These are phyloP conservation scores for Peronospora farinosa DNA, from an alignment of 352 stramenopile species.

Conservation along the genomic window DNA sequence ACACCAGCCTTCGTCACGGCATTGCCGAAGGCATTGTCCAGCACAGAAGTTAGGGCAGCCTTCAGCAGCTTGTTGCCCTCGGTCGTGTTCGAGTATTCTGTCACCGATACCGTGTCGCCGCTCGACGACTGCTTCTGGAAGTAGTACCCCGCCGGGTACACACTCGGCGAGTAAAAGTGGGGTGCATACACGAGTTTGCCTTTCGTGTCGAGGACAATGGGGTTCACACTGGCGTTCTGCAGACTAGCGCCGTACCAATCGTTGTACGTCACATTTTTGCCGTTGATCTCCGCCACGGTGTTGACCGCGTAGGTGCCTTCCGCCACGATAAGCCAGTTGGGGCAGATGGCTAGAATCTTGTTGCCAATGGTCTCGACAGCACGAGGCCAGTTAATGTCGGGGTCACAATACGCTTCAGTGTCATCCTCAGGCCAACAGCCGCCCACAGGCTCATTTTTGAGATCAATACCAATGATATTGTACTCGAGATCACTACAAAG, in stretches of 20 bases:
- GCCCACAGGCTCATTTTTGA: constrained; percentile 77
- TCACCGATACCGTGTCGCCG: constrained; percentile 35
- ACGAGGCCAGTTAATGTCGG: constrained; percentile 60
- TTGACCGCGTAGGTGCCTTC: constrained; percentile 55
- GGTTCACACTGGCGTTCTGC: constrained; percentile 66
- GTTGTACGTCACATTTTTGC: constrained; percentile 62
- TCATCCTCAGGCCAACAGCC: constrained; percentile 67
- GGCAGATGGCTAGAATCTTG: constrained; percentile 58
- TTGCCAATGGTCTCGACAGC: constrained; percentile 58
- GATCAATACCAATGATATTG: constrained; percentile 80
- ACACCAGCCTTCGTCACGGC: constrained; percentile 39
- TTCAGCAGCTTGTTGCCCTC: constrained; percentile 55
- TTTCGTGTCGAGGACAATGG: constrained; percentile 41
- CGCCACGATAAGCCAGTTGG: constrained; percentile 72
- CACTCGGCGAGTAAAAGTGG: constrained; percentile 79
- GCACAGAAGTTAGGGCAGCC: constrained; percentile 43
- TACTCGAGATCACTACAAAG: constrained; percentile 74
- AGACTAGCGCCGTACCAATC: constrained; percentile 82
- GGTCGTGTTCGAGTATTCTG: constrained; percentile 59
- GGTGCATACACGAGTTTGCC: constrained; percentile 79
- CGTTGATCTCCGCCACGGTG: constrained; percentile 43
- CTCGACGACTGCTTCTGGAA: constrained; percentile 51
- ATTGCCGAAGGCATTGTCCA: constrained; percentile 66
- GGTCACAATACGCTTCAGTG: constrained; percentile 45
- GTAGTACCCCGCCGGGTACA: constrained; percentile 72